A percentile compares a stretch with the other conserved stretches of the same genome.
Conservation (phyloP, 345 rosid genomes). For the Syzygium aromaticum region DNA sequence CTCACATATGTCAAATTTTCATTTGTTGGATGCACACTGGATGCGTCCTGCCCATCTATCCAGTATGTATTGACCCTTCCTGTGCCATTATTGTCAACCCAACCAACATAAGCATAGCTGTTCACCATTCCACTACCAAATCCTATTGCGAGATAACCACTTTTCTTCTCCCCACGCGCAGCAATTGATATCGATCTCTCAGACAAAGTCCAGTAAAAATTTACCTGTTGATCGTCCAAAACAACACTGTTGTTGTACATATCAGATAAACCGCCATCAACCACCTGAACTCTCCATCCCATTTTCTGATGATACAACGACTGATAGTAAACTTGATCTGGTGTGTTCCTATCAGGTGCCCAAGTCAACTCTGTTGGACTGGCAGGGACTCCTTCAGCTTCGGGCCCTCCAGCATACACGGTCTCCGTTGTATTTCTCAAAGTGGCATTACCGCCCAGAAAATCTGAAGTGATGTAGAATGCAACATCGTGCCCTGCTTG, state of each 20-base stretch:
- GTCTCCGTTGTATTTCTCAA: slow-evolving; percentile 64
- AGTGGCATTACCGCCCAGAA: slow-evolving; percentile 90
- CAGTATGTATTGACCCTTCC: slow-evolving; percentile 81
- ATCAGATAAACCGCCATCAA: slow-evolving; percentile 90
- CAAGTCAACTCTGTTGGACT: slow-evolving; percentile 74
- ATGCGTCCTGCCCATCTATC: slow-evolving; percentile 79
- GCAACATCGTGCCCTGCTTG: slow-evolving; percentile 80
- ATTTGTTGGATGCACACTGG: slow-evolving; percentile 54
- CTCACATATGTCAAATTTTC: slow-evolving; percentile 80
- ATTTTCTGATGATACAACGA: slow-evolving; percentile 74
- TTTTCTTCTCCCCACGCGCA: slow-evolving; percentile 90
- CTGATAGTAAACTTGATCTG: slow-evolving; percentile 82
- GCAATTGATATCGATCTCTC: slow-evolving; percentile 74
- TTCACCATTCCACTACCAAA: slow-evolving; percentile 76
- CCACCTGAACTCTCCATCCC: slow-evolving; percentile 98
- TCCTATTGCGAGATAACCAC: slow-evolving; percentile 85
- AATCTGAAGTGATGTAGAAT: slow-evolving; percentile 70
- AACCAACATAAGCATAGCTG: slow-evolving; percentile 85
- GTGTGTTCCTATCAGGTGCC: slow-evolving; percentile 90
- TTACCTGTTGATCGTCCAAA: slow-evolving; percentile 93
- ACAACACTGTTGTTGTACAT: slow-evolving; percentile 90
- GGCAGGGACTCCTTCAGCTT: slow-evolving; percentile 73
- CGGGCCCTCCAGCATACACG: slow-evolving; percentile 84
- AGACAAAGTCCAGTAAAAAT: slow-evolving; percentile 79
- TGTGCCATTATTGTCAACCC: slow-evolving; percentile 66